These are phyloP conservation scores for Tubosaeta sp. DNA, from an alignment of 768 basidiomycete species.

Conservation along the genomic window DNA sequence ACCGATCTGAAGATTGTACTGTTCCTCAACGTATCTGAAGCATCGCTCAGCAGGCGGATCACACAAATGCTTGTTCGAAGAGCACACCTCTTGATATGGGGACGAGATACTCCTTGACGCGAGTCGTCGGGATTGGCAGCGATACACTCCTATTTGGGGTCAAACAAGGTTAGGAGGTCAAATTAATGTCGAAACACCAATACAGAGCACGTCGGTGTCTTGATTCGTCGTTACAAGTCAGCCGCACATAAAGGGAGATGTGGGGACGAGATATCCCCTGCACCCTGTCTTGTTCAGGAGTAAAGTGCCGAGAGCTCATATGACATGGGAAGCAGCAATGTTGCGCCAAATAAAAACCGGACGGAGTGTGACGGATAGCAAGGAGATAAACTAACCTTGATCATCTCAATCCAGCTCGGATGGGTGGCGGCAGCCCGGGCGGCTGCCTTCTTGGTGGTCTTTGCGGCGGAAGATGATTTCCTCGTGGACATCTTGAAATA, in stretches of 20 bases:
- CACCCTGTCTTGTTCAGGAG: slow-evolving; percentile 38
- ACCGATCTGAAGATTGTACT: slow-evolving; percentile 78
- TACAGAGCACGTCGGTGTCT: slow-evolving; percentile 6
- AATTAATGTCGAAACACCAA: slow-evolving; percentile 7
- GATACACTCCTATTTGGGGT: slow-evolving; percentile 72
- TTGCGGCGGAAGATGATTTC: slow-evolving; percentile 45
- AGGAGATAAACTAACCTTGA: slow-evolving; percentile 52
- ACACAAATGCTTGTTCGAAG: slow-evolving; percentile 6
- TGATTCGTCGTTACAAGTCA: slow-evolving; percentile 9
- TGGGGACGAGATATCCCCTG: slow-evolving; percentile 28
- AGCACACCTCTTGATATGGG: slow-evolving; percentile 87
- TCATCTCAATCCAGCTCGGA: slow-evolving; percentile 73
- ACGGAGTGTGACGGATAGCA: slow-evolving; percentile 10
- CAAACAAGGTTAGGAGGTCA: slow-evolving; percentile 17
- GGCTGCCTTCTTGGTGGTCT: slow-evolving; percentile 34
- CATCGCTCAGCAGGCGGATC: slow-evolving; percentile 16
- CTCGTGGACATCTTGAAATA: slow-evolving; percentile 32
- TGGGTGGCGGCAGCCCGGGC: slow-evolving; percentile 34
- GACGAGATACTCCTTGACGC: slow-evolving; percentile 82
- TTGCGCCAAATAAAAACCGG: slow-evolving; percentile 7
- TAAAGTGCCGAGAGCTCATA: slow-evolving; percentile 8
- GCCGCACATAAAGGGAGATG: slow-evolving; percentile 7
- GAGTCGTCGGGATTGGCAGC: slow-evolving; percentile 66
- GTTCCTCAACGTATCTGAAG: slow-evolving; percentile 73
- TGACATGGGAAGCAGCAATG: slow-evolving; percentile 3